Percentiles rank a stretch among this genome's conserved stretches.
Evolutionary conservation across 495 filamentous ascomycete species (phyloP).

Genomic region (Penicillium chermesinum): DNA sequence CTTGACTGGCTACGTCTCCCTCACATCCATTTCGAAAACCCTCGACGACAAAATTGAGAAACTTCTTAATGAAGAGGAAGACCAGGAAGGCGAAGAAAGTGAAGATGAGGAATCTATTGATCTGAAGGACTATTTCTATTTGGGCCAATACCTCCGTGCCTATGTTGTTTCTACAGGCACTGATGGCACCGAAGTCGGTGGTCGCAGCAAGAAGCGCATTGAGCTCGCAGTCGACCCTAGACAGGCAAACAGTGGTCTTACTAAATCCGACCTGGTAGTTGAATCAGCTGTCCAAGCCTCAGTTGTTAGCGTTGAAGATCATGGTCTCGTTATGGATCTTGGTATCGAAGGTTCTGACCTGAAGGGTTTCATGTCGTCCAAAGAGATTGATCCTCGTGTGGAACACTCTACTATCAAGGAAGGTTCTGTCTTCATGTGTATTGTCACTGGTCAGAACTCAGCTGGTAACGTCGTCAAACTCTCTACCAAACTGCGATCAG

Average conservation of each 20-base stretch:
- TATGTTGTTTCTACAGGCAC: constrained; percentile 68
- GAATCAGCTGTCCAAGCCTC: constrained; percentile 80
- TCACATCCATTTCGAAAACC: constrained; percentile 80
- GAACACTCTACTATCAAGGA: constrained; percentile 62
- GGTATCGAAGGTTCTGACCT: constrained; percentile 61
- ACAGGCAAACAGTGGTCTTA: constrained; percentile 67
- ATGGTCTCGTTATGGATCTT: constrained; percentile 90
- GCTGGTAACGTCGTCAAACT: constrained; percentile 83
- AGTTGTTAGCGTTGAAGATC: constrained; percentile 86
- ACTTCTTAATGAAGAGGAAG: constrained; percentile 54
- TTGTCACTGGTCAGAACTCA: constrained; percentile 67
- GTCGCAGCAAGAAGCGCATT: constrained; percentile 72
- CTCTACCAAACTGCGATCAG: constrained; percentile 63
- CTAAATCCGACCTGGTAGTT: constrained; percentile 60
- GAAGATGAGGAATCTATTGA: constrained; percentile 57
- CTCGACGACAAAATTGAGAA: constrained; percentile 64
- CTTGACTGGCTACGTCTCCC: constrained; percentile 78
- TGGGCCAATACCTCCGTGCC: constrained; percentile 87
- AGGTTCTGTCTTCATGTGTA: constrained; percentile 78
- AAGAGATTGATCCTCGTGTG: constrained; percentile 61
- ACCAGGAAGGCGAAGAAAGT: constrained; percentile 43
- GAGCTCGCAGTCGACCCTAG: constrained; percentile 77
- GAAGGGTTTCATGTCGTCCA: constrained; percentile 83
- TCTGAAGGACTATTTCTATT: constrained; percentile 63
- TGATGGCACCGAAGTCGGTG: constrained; percentile 47